A percentile compares a stretch with the other conserved stretches of the same genome.
Conservation (phyloP, 176 grass and related monocot species). For the Avena atlantica region DNA sequence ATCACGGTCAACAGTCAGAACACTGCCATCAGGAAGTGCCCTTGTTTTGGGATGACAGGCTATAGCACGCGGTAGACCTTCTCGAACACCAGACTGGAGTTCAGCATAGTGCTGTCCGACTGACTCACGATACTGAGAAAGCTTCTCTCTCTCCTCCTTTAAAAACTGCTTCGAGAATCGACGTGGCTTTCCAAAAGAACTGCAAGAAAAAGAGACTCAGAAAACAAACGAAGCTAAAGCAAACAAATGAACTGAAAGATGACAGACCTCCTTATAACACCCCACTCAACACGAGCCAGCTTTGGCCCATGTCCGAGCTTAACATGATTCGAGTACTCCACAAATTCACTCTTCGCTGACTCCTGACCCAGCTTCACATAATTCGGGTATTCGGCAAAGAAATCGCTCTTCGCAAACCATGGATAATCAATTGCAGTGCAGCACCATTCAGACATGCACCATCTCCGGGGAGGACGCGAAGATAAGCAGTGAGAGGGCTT, state of each 20-base stretch:
- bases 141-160: slow-evolving; percentile 85
- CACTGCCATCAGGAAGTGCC: slow-evolving; percentile 86
- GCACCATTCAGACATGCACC: slow-evolving; percentile 98
- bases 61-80: slow-evolving; percentile 85
- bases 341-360: slow-evolving; percentile 79
- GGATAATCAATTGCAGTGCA: slow-evolving; percentile 95
- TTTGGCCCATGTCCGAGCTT: slow-evolving; percentile 82
- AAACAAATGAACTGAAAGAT: slow-evolving; percentile 33
- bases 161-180: slow-evolving; percentile 85
- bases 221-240: slow-evolving; percentile 24
- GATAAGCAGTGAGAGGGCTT: slow-evolving; percentile 82
- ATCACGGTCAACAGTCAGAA: slow-evolving; percentile 72
- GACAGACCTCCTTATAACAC: slow-evolving; percentile 82
- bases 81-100: slow-evolving; percentile 71
- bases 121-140: slow-evolving; percentile 79
- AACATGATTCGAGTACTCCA: slow-evolving; percentile 94
- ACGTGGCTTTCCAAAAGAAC: slow-evolving; percentile 97
- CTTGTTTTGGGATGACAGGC: slow-evolving; percentile 91
- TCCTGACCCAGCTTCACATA: no score
- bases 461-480: slow-evolving; percentile 82
- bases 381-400: not conserved
- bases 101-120: slow-evolving; percentile 85
- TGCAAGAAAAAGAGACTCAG: slow-evolving; percentile 58
- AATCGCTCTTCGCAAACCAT: slow-evolving; percentile 54
- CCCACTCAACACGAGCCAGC: slow-evolving; percentile 86